These are phyloP conservation scores for Gamsiella multidivaricata DNA, from an alignment of 192 early-diverging fungal species.

Conservation along the genomic window DNA sequence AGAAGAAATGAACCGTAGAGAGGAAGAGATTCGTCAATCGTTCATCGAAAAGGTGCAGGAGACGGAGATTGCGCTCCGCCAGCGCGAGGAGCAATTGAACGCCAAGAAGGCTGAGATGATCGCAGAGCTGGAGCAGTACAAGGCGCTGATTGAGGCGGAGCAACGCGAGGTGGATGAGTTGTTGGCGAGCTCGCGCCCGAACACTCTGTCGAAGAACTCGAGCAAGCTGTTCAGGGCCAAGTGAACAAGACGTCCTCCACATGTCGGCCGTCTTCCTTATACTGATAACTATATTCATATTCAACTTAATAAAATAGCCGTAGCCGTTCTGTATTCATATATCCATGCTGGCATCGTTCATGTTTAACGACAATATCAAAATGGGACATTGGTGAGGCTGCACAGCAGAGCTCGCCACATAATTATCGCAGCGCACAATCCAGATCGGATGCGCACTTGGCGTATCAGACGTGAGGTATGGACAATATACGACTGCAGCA, in stretches of 20 bases:
- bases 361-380: no score
- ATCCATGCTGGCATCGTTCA: no score
- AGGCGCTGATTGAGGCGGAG: slow-evolving; percentile 13
- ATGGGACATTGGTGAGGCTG: no score
- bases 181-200: slow-evolving; percentile 2
- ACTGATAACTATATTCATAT: no score
- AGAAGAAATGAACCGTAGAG: slow-evolving; percentile 77
- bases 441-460: no score
- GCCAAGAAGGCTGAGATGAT: slow-evolving; percentile 27
- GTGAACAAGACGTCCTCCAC: slow-evolving; percentile 3
- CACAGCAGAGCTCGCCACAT: no score
- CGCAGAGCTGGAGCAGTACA: slow-evolving; percentile 32
- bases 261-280: no score
- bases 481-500: no score
- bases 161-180: slow-evolving; percentile 30
- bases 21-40: slow-evolving; percentile 75
- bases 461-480: no score
- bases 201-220: slow-evolving; percentile 12
- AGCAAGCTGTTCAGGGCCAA: slow-evolving; percentile 36
- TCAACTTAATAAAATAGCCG: no score
- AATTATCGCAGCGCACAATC: no score
- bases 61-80: slow-evolving; percentile 53
- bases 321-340: no score
- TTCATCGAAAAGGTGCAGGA: slow-evolving; percentile 59
- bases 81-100: slow-evolving; percentile 49